Evolutionary conservation across 495 filamentous ascomycete species (phyloP).

Genomic region (Penicillium alfredii): DNA sequence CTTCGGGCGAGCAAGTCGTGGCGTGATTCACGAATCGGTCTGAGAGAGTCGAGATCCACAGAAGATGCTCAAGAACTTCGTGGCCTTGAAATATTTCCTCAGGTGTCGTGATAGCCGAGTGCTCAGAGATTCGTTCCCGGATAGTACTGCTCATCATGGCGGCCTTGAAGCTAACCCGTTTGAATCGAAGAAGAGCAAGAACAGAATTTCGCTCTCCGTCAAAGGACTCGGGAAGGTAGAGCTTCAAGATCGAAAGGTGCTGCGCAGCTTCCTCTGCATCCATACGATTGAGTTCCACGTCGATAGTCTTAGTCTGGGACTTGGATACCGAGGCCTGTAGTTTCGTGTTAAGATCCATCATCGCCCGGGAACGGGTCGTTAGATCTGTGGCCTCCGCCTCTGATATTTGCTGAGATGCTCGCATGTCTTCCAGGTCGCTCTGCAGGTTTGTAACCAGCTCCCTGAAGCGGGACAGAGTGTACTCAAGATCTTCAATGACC

Average conservation of each 20-base stretch:
- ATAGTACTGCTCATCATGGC: conserved; percentile 71
- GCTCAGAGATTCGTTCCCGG: conserved; percentile 62
- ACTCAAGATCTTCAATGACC: conserved; percentile 78
- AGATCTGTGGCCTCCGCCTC: conserved; percentile 89
- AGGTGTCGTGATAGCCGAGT: conserved; percentile 50
- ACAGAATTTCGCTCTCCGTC: conserved; percentile 75
- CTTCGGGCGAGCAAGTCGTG: conserved; percentile 64
- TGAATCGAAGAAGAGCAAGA: conserved; percentile 77
- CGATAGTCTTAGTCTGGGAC: conserved; percentile 87
- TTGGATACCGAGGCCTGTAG: conserved; percentile 84
- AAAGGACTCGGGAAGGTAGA: conserved; percentile 87
- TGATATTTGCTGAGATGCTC: conserved; percentile 81
- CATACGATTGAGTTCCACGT: conserved; percentile 79
- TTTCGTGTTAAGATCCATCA: conserved; percentile 95
- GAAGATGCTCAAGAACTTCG: conserved; percentile 76
- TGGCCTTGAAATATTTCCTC: conserved; percentile 73
- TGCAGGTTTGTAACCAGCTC: conserved; percentile 84
- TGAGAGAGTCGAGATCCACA: conserved; percentile 76
- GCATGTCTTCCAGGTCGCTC: conserved; percentile 82
- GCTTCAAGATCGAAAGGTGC: conserved; percentile 76
- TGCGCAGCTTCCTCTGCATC: conserved; percentile 86
- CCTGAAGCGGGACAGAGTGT: conserved; percentile 79
- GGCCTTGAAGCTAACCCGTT: conserved; percentile 83
- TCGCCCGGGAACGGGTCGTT: conserved; percentile 74
- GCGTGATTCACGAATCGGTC: conserved; percentile 78